phyloP scores from a whole-genome alignment of 192 early-diverging fungal species.

The Bifiguratus adelaidae region DNA sequence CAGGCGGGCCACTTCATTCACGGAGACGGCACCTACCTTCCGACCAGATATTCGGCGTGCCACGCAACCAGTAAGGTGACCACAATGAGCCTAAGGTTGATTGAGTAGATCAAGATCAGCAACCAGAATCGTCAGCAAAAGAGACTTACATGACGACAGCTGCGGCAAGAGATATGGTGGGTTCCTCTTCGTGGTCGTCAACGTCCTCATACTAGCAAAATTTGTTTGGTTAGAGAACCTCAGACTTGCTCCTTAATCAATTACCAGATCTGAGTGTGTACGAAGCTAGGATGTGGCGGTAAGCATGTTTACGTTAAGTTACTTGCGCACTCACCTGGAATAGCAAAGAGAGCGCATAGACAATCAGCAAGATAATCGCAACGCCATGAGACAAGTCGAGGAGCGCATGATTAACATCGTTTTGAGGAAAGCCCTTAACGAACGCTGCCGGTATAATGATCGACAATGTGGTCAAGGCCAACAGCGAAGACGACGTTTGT shows the following conservation, averaged over 20 bases:
- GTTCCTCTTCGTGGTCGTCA: neutral
- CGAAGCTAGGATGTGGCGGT: conserved; percentile 24
- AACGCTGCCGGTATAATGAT: conserved; percentile 64
- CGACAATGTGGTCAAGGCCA: conserved; percentile 53
- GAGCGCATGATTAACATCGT: conserved; percentile 29
- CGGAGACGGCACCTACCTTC: no score
- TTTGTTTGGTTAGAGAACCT: neutral
- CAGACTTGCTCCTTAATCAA: neutral
- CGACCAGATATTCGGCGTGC: conserved; percentile 79
- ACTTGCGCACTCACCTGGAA: conserved; percentile 30
- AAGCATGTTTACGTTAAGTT: neutral
- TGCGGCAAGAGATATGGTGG: neutral
- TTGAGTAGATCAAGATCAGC: no score
- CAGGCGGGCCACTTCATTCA: no score
- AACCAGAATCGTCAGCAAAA: neutral
- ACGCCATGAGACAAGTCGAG: conserved; percentile 53
- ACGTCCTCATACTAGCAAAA: neutral
- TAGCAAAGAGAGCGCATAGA: conserved; percentile 51
- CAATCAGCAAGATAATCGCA: conserved; percentile 55
- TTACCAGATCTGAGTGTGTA: conserved; percentile 63
- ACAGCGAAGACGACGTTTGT: conserved; percentile 57
- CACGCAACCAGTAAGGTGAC: conserved; percentile 63
- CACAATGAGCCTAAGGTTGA: conserved; percentile 43
- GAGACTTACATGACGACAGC: conserved; percentile 6
- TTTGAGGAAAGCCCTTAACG: conserved; percentile 5